Evolutionary conservation across 257 asterid genomes (phyloP), one percentile per base, ranked within the genome.

Genomic region (Solanum pinnatisectum): DNA sequence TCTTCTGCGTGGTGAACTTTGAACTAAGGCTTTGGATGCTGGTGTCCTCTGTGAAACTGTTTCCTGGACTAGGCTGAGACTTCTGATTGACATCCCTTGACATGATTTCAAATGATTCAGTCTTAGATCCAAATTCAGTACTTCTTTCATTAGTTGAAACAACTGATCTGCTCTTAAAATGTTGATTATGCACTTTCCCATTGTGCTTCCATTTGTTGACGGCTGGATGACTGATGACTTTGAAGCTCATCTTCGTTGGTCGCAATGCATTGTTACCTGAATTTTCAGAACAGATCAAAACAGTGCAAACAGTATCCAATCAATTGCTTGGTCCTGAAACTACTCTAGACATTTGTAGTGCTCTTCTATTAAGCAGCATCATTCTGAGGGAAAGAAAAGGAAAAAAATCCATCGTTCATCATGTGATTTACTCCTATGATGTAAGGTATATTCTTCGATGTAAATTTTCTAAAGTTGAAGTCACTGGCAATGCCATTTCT

Each of bases 211-310:
- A 8, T 10, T 84, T 84, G 60, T 90, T 70, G 42, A 86, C 87
- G 67, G 76, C 59, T 22, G 74, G 67, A 71, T 44, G 67, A 90
- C 84, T 92, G 87, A 87, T 82, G 85, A 86, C 68, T 85, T 44
- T 88, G 33, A 79, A 78, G 84, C n/a, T 79, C 84, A 44, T 79
- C 67, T 44, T 16, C 13, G 23, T 8, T 44, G 84, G 67, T 27
- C 9, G 36, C 84, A 79, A 44, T 44, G 67, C n/a, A 44, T 79
- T 15, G 10, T 44, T 8, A 44, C 67, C 84, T 79, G 84, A 79
- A 44, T 78, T 25, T 40, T 42, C 63, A 78, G 36, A 78, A 42
- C 27, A 78, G 37, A 78, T 78, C 60, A 78, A 40, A 77, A 77
- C 22, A 76, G 56, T 6, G 42, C 59, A 39, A 40, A n/a, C 52